Percentiles rank a stretch among this genome's conserved stretches.
These are phyloP conservation scores for Aspergillus funiculosus DNA, from an alignment of 495 filamentous ascomycete species.

Conservation along the genomic window DNA sequence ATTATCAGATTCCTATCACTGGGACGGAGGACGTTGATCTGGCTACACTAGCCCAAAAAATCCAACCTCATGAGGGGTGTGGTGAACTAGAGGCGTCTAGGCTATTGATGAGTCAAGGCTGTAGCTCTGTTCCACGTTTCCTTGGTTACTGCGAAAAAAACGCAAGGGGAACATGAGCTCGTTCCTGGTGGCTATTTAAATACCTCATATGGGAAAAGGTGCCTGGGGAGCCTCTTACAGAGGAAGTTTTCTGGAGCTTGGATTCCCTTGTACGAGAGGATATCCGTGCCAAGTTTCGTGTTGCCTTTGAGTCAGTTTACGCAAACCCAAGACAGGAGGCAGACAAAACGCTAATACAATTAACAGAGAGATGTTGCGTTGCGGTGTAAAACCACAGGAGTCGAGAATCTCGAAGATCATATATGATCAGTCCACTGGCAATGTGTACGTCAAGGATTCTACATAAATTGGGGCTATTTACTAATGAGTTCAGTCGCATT, in stretches of 20 bases:
- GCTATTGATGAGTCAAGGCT: background rate
- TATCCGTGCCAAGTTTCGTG: constrained; percentile 3
- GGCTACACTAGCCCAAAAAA: constrained; percentile 4
- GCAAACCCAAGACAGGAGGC: background rate
- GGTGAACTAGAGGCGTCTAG: background rate
- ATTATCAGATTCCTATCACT: too few species aligned
- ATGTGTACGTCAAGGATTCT: background rate
- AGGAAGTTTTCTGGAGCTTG: constrained; percentile 3
- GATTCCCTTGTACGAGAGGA: constrained; percentile 2
- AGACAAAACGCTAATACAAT: background rate
- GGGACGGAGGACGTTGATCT: too few species aligned
- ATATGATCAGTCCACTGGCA: background rate
- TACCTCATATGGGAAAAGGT: constrained; percentile 2
- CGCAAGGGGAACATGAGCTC: constrained; percentile 1
- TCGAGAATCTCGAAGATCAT: constrained; percentile 1
- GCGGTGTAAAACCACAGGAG: background rate
- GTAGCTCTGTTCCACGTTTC: constrained; percentile 5
- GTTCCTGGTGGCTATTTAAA: constrained; percentile 1
- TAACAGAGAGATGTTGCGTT: constrained; percentile 3
- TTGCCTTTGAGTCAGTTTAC: background rate
- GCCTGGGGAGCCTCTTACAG: too few species aligned
- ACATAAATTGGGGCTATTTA: constrained; percentile 1
- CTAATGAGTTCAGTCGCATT: constrained; percentile 5
- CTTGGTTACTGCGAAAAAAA: constrained; percentile 1
- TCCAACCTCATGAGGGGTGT: constrained; percentile 1